A percentile compares a stretch with the other conserved stretches of the same genome.
Evolutionary conservation across 495 filamentous ascomycete species (phyloP).

Genomic region (Aspergillus cavernicola): DNA sequence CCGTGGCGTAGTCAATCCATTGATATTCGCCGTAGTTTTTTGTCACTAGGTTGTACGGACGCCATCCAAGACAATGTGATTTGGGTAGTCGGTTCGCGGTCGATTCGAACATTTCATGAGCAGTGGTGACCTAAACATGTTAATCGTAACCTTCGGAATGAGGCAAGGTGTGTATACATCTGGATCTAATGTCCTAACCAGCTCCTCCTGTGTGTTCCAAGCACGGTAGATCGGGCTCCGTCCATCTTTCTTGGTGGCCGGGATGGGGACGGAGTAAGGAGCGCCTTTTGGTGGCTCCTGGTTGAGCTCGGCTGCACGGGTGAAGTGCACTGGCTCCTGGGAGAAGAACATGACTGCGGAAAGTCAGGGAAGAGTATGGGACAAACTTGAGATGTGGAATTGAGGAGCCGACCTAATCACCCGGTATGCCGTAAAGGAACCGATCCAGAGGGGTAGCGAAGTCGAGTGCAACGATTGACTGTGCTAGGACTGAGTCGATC

Average conservation of each 20-base stretch:
- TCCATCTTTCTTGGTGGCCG: conserved; percentile 68
- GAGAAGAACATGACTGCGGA: conserved; percentile 38
- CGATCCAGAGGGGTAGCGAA: background rate
- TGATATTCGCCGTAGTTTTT: conserved; percentile 74
- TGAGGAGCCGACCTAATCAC: background rate
- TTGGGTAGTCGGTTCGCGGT: conserved; percentile 58
- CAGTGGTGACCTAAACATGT: conserved; percentile 52
- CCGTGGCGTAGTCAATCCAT: conserved; percentile 80
- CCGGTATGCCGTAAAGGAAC: background rate
- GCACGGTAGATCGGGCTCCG: conserved; percentile 78
- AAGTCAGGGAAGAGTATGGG: background rate
- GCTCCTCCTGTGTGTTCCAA: conserved; percentile 67
- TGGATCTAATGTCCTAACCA: conserved; percentile 73
- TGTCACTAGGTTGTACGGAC: conserved; percentile 71
- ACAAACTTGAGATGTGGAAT: too few species aligned
- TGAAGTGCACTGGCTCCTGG: conserved; percentile 35
- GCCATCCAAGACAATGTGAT: conserved; percentile 69
- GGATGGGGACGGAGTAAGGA: conserved; percentile 59
- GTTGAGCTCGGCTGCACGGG: conserved; percentile 39
- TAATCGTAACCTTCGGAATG: background rate
- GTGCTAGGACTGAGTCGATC: background rate
- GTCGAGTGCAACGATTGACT: background rate
- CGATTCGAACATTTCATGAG: conserved; percentile 79
- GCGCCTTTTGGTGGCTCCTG: conserved; percentile 41
- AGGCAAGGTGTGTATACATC: conserved; percentile 41